Percentiles rank a stretch among this genome's conserved stretches.
phyloP scores from a whole-genome alignment of 768 basidiomycete species.

The Mycena venus region DNA sequence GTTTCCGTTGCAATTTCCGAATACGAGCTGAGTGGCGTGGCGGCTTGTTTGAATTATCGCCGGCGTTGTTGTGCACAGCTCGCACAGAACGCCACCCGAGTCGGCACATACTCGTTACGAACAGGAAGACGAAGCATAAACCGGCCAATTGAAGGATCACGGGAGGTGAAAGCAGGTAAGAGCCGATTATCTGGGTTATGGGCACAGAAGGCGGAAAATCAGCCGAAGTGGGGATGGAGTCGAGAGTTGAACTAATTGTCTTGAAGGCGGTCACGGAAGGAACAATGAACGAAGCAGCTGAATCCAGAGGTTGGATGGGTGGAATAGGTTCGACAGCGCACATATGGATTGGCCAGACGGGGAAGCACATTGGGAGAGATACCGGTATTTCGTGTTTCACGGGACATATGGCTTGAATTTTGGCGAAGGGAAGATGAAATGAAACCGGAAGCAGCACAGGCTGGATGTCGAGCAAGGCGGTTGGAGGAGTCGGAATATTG shows the following conservation, averaged over 20 bases:
- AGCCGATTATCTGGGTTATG: not conserved
- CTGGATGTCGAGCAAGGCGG: too few relatives aligned
- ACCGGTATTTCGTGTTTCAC: not conserved
- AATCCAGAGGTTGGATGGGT: not conserved
- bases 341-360: not conserved
- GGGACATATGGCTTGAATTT: not conserved
- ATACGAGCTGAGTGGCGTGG: not conserved
- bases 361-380: not conserved
- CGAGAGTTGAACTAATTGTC: not conserved
- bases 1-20: not conserved
- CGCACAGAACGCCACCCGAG: not conserved
- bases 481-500: too few relatives aligned
- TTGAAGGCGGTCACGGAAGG: not conserved
- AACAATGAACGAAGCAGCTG: not conserved
- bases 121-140: not conserved
- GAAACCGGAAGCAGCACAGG: not conserved
- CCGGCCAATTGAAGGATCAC: not conserved
- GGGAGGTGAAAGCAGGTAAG: constrained; percentile 2
- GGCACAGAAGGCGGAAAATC: not conserved
- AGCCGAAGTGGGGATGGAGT: not conserved
- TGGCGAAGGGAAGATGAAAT: not conserved
- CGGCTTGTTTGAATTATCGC: too few relatives aligned
- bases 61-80: not conserved
- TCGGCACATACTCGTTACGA: not conserved
- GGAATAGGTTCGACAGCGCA: not conserved